Conservation (phyloP, 2,329 filamentous ascomycete species). For the Epichloe glyceriae region DNA sequence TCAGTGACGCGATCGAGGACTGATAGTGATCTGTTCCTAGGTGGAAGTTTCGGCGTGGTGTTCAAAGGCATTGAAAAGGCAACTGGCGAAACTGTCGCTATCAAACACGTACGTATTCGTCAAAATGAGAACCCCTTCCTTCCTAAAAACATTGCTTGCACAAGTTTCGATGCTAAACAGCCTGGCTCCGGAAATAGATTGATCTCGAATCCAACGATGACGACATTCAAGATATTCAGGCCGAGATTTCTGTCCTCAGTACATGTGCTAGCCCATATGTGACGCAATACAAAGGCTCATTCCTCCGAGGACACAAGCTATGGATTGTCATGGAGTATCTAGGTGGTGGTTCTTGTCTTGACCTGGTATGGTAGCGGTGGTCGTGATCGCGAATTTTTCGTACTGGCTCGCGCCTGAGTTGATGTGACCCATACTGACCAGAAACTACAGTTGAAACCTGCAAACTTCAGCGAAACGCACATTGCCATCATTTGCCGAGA, state of each 20-base stretch:
- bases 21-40: constrained; percentile 28
- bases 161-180: neutral
- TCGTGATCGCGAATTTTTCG: neutral
- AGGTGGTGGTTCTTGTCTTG: constrained; percentile 87
- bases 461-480: constrained; percentile 74
- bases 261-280: constrained; percentile 91
- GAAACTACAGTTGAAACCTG: constrained; percentile 65
- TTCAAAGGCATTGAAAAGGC: constrained; percentile 90
- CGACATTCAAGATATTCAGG: constrained; percentile 95
- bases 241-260: constrained; percentile 88
- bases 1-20: neutral
- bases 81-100: constrained; percentile 86
- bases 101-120: constrained; percentile 67
- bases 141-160: neutral
- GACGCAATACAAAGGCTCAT: constrained; percentile 92
- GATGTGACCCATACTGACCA: constrained; percentile 17
- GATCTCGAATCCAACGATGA: constrained; percentile 98
- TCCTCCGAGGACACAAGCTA: constrained; percentile 88
- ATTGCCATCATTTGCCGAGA: constrained; percentile 93
- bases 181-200: constrained; percentile 47
- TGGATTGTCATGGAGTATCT: constrained; percentile 99
- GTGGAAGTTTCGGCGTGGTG: constrained; percentile 90
- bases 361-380: constrained; percentile 49
- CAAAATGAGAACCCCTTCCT: neutral
- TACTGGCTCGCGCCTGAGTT: neutral